These are phyloP conservation scores for Phytophthora pinifolia DNA, from an alignment of 352 stramenopile species.

Conservation along the genomic window DNA sequence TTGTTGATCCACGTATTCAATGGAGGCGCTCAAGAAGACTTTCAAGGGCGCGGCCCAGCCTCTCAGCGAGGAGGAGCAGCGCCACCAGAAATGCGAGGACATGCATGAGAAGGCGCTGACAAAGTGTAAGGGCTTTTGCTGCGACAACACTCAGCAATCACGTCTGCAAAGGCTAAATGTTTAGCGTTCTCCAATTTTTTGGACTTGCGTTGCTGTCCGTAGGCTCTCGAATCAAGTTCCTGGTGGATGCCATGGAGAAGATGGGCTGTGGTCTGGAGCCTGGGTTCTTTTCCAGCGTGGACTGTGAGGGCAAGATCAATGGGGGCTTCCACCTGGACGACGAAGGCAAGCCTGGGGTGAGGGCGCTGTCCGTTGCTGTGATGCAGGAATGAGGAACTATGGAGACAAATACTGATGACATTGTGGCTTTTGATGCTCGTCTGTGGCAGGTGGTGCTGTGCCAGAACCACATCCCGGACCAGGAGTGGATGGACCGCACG, in stretches of 20 bases:
- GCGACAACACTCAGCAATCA: neutral
- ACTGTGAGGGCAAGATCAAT: constrained; percentile 87
- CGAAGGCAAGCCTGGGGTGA: constrained; percentile 61
- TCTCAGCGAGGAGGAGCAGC: constrained; percentile 39
- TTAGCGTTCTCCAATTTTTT: neutral
- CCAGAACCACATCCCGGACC: constrained; percentile 91
- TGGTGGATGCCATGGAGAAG: constrained; percentile 84
- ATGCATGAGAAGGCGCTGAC: constrained; percentile 68
- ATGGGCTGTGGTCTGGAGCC: constrained; percentile 80
- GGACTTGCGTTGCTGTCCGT: neutral
- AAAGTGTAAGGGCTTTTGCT: constrained; percentile 54
- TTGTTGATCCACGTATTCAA: constrained; percentile 14
- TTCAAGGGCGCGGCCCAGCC: constrained; percentile 45
- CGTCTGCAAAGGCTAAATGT: neutral
- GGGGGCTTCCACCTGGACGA: constrained; percentile 86
- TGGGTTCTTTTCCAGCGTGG: constrained; percentile 78
- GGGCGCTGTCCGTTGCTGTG: constrained; percentile 4
- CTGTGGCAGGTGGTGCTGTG: constrained; percentile 74
- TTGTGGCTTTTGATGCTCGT: constrained; percentile 1
- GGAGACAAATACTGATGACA: constrained; percentile 1
- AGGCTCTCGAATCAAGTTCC: constrained; percentile 81
- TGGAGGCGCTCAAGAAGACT: constrained; percentile 72
- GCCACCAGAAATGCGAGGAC: constrained; percentile 55
- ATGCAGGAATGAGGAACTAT: neutral
- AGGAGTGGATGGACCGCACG: constrained; percentile 92